These are phyloP conservation scores for Plenodomus tracheiphilus DNA, from an alignment of 2,329 filamentous ascomycete genomes.

Conservation along the genomic window DNA sequence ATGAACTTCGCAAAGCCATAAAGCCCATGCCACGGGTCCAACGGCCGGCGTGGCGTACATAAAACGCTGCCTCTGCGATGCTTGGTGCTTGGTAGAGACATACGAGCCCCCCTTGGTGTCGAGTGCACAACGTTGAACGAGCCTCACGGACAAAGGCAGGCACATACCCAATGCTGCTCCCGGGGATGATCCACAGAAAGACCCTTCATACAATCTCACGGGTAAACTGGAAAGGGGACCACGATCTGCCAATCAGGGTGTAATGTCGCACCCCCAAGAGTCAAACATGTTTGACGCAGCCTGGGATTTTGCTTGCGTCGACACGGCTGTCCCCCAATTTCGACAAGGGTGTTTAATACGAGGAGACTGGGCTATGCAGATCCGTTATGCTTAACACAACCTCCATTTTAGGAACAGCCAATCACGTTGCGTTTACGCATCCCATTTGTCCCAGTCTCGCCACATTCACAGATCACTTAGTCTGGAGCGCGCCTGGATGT, in stretches of 20 bases:
- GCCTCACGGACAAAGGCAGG: conserved; percentile 6
- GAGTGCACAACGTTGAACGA: conserved; percentile 5
- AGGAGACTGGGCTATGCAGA: conserved; percentile 8
- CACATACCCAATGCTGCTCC: not conserved
- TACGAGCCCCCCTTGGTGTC: not conserved
- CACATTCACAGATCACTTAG: not conserved
- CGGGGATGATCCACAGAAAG: not conserved
- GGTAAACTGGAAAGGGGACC: not conserved
- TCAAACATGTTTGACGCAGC: conserved; percentile 4
- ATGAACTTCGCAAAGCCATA: not conserved
- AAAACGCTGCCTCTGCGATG: not conserved
- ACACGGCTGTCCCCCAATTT: conserved; percentile 4
- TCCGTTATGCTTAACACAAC: conserved; percentile 26
- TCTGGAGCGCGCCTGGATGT: not conserved
- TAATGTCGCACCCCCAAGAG: conserved; percentile 3
- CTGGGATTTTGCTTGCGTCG: conserved; percentile 11
- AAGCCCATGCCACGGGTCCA: not conserved
- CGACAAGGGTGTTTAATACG: conserved; percentile 4
- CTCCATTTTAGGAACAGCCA: conserved; percentile 13
- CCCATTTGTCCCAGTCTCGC: not conserved
- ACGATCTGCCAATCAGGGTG: conserved; percentile 19
- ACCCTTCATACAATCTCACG: not conserved
- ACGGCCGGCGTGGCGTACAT: not conserved
- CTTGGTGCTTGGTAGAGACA: conserved; percentile 1
- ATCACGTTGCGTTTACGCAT: conserved; percentile 3